Evolutionary conservation across 176 grass and related monocot genomes (phyloP), one percentile per base, ranked within the genome.

Genomic region (Triticum turgidum): DNA sequence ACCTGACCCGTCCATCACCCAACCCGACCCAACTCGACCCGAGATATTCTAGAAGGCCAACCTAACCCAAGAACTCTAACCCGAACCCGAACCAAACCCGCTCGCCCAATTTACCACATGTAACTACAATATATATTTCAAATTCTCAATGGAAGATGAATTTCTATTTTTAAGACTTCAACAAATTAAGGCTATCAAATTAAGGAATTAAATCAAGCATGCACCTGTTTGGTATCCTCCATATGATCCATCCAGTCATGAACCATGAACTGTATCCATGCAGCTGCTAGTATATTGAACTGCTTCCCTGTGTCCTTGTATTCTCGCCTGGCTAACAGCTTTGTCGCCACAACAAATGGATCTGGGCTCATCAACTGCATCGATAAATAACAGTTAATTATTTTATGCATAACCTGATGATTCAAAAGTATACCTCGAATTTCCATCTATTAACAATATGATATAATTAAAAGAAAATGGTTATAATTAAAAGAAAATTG

Each of bases 231-330:
- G 49, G 87, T 92, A 81, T 84, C 91, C 84, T 92, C 91, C 4
- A 89, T 76, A 65, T 92, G 91, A 71, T 92, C 91, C 11, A 92
- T 92, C 91, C 91, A 92, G 76, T 92, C 91, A 84, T 92, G 91
- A 69, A 89, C 87, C 91, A 92, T 92, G 91, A 92, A 92, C 80
- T 92, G 91, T 70, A 92, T 92, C 91, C 91, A 92, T 63, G 91
- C 64, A 70, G 87, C 87, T 32, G 91, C 87, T 61, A 92, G 73
- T 80, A 92, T 77, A 81, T 92, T 92, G 67, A 92, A 92, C 11
- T 92, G 91, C 58, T 92, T 92, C 14, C 84, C 84, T 14, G 91
- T 89, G 59, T 92, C 91, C 69, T 89, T 87, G 84, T 89, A 89
- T 47, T 76, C 68, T 64, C 69, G 81, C 84, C 87, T 79, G 17